Evolutionary conservation across 2,329 filamentous ascomycete genomes (phyloP).

Genomic region (Sporothrix dimorphospora): DNA sequence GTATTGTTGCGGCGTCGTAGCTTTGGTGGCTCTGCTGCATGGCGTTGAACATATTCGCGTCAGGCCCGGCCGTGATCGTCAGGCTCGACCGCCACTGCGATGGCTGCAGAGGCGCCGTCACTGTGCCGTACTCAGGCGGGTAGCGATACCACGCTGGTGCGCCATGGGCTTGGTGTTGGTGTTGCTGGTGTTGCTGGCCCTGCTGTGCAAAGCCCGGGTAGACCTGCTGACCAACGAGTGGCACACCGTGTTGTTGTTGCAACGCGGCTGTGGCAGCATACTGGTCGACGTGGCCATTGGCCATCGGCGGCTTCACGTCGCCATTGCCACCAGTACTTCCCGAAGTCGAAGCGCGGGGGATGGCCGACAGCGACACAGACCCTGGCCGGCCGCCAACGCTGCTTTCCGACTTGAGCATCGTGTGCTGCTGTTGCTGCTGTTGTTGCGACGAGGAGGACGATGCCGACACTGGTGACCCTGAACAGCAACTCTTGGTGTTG

Average conservation of each 20-base stretch:
- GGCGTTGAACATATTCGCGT: neutral
- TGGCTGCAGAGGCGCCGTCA: slow-evolving; percentile 33
- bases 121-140: slow-evolving; percentile 33
- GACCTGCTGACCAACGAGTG: no score
- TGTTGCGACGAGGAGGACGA: slow-evolving; percentile 25
- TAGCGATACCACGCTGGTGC: slow-evolving; percentile 33
- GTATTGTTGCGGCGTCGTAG: neutral
- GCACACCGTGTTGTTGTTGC: neutral
- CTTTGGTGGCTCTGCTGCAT: neutral
- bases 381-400: neutral
- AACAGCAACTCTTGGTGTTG: slow-evolving; percentile 24
- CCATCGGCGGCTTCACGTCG: slow-evolving; percentile 9
- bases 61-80: slow-evolving; percentile 10
- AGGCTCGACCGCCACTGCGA: slow-evolving; percentile 34
- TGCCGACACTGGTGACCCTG: slow-evolving; percentile 24
- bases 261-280: no score
- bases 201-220: slow-evolving; percentile 10
- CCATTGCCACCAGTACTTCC: neutral
- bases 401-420: slow-evolving; percentile 26
- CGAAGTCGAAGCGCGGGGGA: neutral
- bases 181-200: neutral
- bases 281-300: neutral
- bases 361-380: slow-evolving; percentile 3
- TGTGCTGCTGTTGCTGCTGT: slow-evolving; percentile 20
- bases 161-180: slow-evolving; percentile 16